These are phyloP conservation scores for Vanrija sp. DNA, from an alignment of 1,284 basidiomycete species.

Conservation along the genomic window DNA sequence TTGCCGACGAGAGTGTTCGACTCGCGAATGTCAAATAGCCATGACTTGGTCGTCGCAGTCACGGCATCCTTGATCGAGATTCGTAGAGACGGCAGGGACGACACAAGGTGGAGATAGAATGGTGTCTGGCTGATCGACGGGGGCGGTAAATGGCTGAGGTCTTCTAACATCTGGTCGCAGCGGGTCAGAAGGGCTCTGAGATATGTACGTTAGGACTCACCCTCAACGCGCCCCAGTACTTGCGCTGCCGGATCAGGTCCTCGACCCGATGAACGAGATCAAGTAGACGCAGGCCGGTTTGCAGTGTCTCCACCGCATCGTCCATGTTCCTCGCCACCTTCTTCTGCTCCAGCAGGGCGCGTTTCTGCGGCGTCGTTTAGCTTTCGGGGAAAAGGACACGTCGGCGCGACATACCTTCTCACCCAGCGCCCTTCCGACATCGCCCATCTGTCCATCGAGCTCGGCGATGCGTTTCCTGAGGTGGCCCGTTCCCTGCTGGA, in stretches of 20 bases:
- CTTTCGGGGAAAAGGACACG: neutral
- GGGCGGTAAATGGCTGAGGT: constrained; percentile 85
- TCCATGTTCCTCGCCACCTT: constrained; percentile 90
- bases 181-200: constrained; percentile 16
- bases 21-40: constrained; percentile 92
- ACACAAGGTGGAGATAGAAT: constrained; percentile 85
- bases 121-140: constrained; percentile 88
- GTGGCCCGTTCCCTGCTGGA: constrained; percentile 66
- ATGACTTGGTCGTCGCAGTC: constrained; percentile 91
- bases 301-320: constrained; percentile 90
- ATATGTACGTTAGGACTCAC: constrained; percentile 57
- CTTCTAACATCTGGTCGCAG: constrained; percentile 58
- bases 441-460: constrained; percentile 57
- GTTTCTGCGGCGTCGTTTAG: constrained; percentile 55
- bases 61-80: constrained; percentile 87
- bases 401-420: constrained; percentile 58
- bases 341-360: constrained; percentile 78
- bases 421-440: constrained; percentile 73
- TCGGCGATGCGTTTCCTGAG: constrained; percentile 56
- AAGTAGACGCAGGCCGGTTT: constrained; percentile 84
- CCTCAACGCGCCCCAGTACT: constrained; percentile 93
- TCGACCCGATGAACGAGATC: constrained; percentile 93
- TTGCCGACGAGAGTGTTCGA: constrained; percentile 80
- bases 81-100: constrained; percentile 84
- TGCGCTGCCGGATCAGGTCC: constrained; percentile 84